phyloP scores from a whole-genome alignment of 768 basidiomycete species.

The Boletus tomentosulus region DNA sequence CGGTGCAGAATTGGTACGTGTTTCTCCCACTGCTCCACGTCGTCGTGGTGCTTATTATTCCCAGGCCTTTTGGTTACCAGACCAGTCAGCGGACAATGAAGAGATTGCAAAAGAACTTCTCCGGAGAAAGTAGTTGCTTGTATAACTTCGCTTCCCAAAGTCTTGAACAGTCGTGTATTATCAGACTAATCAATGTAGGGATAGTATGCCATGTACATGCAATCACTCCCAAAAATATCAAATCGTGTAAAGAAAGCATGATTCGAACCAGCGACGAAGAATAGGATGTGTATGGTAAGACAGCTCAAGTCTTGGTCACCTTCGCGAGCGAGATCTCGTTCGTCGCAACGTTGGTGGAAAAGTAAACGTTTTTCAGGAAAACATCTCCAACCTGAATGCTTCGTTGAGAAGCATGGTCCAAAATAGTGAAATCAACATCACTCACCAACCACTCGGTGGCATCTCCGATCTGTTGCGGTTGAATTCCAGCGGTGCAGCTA shows the following conservation, averaged over 20 bases:
- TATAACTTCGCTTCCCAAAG: background rate
- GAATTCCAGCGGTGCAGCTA: constrained; percentile 69
- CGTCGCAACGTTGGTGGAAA: constrained; percentile 55
- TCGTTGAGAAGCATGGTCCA: background rate
- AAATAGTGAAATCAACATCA: constrained; percentile 1
- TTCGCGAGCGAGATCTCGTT: constrained; percentile 61
- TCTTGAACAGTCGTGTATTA: background rate
- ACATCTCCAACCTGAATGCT: constrained; percentile 54
- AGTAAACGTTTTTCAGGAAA: constrained; percentile 76
- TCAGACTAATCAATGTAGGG: background rate
- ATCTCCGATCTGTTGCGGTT: constrained; percentile 55
- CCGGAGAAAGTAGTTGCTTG: constrained; percentile 41
- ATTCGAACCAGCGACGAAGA: constrained; percentile 11
- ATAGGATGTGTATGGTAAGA: background rate
- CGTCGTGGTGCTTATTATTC: constrained; percentile 14
- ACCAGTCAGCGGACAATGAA: constrained; percentile 62
- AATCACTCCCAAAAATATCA: background rate
- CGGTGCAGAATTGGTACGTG: constrained; percentile 74
- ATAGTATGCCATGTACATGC: constrained; percentile 2
- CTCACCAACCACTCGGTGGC: constrained; percentile 66
- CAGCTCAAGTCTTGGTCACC: constrained; percentile 33
- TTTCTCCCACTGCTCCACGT: background rate
- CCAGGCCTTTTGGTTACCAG: constrained; percentile 66
- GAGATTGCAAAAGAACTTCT: constrained; percentile 68
- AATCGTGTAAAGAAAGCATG: background rate